These are phyloP conservation scores for Colletotrichum orbiculare DNA, from an alignment of 2,329 filamentous ascomycete genomes.

Conservation along the genomic window DNA sequence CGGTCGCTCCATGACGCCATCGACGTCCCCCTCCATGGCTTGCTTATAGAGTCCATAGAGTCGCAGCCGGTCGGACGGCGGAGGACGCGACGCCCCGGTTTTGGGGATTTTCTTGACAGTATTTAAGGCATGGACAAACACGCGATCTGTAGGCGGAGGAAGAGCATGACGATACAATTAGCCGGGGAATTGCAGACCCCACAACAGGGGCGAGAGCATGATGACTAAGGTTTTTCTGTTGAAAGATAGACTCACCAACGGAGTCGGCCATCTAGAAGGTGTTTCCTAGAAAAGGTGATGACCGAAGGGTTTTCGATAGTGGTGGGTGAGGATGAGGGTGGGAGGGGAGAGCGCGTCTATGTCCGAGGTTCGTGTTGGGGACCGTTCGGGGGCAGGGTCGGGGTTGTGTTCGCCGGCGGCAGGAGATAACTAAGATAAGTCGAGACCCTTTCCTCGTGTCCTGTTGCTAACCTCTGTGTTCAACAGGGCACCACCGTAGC, in stretches of 20 bases:
- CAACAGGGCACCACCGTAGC: slow-evolving; percentile 16
- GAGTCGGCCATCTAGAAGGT: slow-evolving; percentile 50
- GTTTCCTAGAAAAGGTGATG: slow-evolving; percentile 12
- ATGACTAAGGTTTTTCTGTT: slow-evolving; percentile 27
- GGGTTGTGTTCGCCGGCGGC: slow-evolving; percentile 23
- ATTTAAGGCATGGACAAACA: slow-evolving; percentile 98
- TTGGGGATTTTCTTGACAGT: slow-evolving; percentile 98
- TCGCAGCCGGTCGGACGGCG: slow-evolving; percentile 83
- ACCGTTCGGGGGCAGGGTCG: slow-evolving; percentile 26
- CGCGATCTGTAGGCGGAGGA: slow-evolving; percentile 75
- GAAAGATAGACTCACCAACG: slow-evolving; percentile 46
- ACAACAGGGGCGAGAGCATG: slow-evolving; percentile 36
- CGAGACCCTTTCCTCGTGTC: slow-evolving; percentile 1
- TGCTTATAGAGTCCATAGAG: slow-evolving; percentile 99
- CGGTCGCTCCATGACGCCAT: slow-evolving; percentile 91
- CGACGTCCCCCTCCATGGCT: slow-evolving; percentile 97
- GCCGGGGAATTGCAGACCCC: slow-evolving; percentile 36
- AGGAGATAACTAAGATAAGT: slow-evolving; percentile 28
- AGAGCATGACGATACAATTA: slow-evolving; percentile 34
- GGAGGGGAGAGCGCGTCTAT: slow-evolving; percentile 15
- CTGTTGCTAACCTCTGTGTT: slow-evolving; percentile 10
- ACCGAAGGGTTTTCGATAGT: slow-evolving; percentile 1
- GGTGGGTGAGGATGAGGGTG: slow-evolving; percentile 14
- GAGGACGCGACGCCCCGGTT: slow-evolving; percentile 89
- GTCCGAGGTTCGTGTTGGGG: slow-evolving; percentile 18